Evolutionary conservation across 768 basidiomycete genomes (phyloP), one percentile per base, ranked within the genome.

Genomic region (Tricholoma matsutake): DNA sequence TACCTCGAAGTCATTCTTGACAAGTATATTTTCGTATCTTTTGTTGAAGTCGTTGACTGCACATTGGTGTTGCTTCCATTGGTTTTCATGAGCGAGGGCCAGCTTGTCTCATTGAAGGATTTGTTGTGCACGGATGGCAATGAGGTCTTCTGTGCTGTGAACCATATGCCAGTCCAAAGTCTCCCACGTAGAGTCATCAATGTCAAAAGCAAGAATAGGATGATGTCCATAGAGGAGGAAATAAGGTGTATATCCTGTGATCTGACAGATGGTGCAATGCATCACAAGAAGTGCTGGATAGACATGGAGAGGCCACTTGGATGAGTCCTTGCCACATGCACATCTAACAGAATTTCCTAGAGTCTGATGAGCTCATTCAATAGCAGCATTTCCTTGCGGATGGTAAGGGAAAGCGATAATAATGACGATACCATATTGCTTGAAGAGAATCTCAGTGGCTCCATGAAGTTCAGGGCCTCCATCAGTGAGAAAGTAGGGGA

Each of bases 321-420:
- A 4, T 2, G 41, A 37, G 4, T 37, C 35, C 11, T 11, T 11
- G 2, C 35, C 35, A 11, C 35, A 37, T 37, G 35, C 35, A n/a
- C n/a, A n/a, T n/a, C 35, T 13, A 14, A 37, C 11, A 2, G 35
- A 37, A 9, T 37, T 37, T 1, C 11, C 9, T 37, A 25, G 22
- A 25, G 22, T 25, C 22, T 67, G 64, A 47, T 76, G 74, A 10
- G 61, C 59, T 2, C 72, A 58, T 61, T 77, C 76, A 0, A 70
- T 65, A 5, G 68, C 61, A 0, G 67, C 73, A 41, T 77, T 77
- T 11, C 70, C 73, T 59, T 76, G 61, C 0, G 74, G 70, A 54
- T 77, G 68, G 39, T 75, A 75, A 0, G 71, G 60, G 0, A 71
- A 69, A 0, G 70, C 73, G 8, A 70, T 22, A 16, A 77, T 67